Evolutionary conservation across 495 filamentous ascomycete species (phyloP), one percentile per base, ranked within the genome.

Genomic region (Acidomyces sp.): DNA sequence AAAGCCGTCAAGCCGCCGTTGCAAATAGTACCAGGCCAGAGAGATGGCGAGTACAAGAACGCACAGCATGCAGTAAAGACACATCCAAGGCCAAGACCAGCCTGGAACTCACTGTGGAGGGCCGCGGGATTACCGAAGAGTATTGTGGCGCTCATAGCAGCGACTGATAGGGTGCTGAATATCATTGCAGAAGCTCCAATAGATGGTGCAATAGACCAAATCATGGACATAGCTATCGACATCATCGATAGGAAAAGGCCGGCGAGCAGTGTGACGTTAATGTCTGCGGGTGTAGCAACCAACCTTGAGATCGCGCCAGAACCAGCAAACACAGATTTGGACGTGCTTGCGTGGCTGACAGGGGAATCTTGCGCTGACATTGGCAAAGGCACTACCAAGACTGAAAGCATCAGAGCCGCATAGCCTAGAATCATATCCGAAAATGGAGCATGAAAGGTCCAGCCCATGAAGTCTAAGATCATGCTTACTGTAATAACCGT

Each of bases 321-420:
- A 21, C 19, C 16, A 6, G 27, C 6, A 6, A 21, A 4, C 7
- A 21, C 12, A n/a, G 19, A 20, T 22, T 26, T 38, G 2, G 39
- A 42, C 7, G 31, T 17, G 3, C 32, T 5, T 16, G 34, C 13
- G 6, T 21, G 13, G 5, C 15, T 37, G 33, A 7, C 3, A 29
- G 23, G 4, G 21, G 13, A 16, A 19, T 6, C 6, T 6, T 6
- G 12, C 18, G 22, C 21, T 11, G 10, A 12, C 10, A 5, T 53
- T 35, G 62, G 57, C 29, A 69, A 65, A 12, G 67, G 64, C 9
- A 62, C 62, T 10, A 60, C 61, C 23, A 69, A 35, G 18, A 62
- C 51, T 0, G 68, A 69, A 4, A 61, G 25, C 6, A 59, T 43
- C 25, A 75, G 55, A 4, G 64, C 59, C 2, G 62, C 22, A 45